These are phyloP conservation scores for Penicillium flavigenum DNA, from an alignment of 495 filamentous ascomycete genomes.

Conservation along the genomic window DNA sequence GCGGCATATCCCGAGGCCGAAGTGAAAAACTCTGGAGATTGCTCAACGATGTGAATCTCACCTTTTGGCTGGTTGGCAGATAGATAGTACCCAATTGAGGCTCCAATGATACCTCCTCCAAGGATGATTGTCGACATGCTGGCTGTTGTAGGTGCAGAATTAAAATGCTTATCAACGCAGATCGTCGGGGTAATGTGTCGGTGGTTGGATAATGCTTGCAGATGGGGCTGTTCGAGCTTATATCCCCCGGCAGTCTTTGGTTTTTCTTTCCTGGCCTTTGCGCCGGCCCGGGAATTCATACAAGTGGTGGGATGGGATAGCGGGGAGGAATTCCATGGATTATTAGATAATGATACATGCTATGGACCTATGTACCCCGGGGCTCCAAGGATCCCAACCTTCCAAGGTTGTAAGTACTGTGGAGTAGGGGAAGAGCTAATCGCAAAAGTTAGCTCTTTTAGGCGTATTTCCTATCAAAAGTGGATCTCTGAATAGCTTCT, in stretches of 20 bases:
- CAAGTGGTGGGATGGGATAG: not conserved
- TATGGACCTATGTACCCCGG: not conserved
- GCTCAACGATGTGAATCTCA: conserved; percentile 68
- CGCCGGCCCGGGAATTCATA: not conserved
- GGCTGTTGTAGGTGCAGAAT: not conserved
- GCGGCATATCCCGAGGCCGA: conserved; percentile 72
- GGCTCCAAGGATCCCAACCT: not conserved
- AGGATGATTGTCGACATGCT: conserved; percentile 65
- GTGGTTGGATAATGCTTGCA: not conserved
- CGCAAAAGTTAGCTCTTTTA: conserved; percentile 1
- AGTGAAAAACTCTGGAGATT: conserved; percentile 62
- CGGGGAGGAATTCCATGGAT: conserved; percentile 1
- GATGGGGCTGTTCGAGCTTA: not conserved
- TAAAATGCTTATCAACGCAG: conserved; percentile 1
- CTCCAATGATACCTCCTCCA: conserved; percentile 75
- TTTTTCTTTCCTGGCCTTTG: not conserved
- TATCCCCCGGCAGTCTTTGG: not conserved
- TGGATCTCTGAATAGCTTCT: not conserved
- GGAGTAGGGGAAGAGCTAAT: not conserved
- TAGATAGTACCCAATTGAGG: conserved; percentile 76
- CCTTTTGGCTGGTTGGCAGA: conserved; percentile 43
- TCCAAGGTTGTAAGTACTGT: not conserved
- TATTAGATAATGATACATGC: conserved; percentile 1
- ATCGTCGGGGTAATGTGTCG: not conserved
- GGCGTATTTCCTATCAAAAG: not conserved